A percentile compares a stretch with the other conserved stretches of the same genome.
Evolutionary conservation across 2,329 filamentous ascomycete species (phyloP).

Genomic region (Neoarthrinium moseri): DNA sequence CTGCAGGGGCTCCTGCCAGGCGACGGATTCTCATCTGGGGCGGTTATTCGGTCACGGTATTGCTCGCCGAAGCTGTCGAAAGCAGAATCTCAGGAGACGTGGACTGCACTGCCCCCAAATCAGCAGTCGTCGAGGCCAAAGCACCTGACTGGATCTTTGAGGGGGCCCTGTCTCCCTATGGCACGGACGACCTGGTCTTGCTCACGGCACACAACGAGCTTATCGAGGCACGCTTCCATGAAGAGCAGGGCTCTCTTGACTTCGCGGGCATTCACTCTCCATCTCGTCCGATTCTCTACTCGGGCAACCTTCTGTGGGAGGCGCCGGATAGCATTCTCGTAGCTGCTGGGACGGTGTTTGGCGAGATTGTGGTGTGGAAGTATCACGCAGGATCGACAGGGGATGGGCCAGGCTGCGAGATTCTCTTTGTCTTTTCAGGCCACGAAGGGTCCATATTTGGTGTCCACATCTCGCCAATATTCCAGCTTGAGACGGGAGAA

Average conservation of each 20-base stretch:
- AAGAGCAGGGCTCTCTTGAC: slow-evolving; percentile 23
- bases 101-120: slow-evolving; percentile 19
- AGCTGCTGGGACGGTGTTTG: slow-evolving; percentile 89
- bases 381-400: slow-evolving; percentile 38
- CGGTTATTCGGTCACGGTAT: slow-evolving; percentile 54
- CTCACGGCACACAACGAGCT: slow-evolving; percentile 89
- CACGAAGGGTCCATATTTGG: slow-evolving; percentile 96
- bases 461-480: slow-evolving; percentile 69
- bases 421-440: slow-evolving; percentile 56
- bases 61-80: slow-evolving; percentile 32
- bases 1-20: slow-evolving; percentile 15
- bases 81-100: slow-evolving; percentile 27
- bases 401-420: slow-evolving; percentile 29
- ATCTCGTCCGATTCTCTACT: slow-evolving; percentile 84
- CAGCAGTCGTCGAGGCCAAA: slow-evolving; percentile 34
- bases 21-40: slow-evolving; percentile 66
- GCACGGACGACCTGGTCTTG: slow-evolving; percentile 50
- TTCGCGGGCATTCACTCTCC: slow-evolving; percentile 57
- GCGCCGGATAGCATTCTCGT: slow-evolving; percentile 63
- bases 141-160: slow-evolving; percentile 79
- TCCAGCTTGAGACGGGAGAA: slow-evolving; percentile 36
- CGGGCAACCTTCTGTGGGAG: slow-evolving; percentile 70
- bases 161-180: slow-evolving; percentile 51
- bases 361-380: slow-evolving; percentile 89
- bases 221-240: slow-evolving; percentile 37